These are phyloP conservation scores for Populus alba DNA, from an alignment of 345 rosid species.

Conservation along the genomic window DNA sequence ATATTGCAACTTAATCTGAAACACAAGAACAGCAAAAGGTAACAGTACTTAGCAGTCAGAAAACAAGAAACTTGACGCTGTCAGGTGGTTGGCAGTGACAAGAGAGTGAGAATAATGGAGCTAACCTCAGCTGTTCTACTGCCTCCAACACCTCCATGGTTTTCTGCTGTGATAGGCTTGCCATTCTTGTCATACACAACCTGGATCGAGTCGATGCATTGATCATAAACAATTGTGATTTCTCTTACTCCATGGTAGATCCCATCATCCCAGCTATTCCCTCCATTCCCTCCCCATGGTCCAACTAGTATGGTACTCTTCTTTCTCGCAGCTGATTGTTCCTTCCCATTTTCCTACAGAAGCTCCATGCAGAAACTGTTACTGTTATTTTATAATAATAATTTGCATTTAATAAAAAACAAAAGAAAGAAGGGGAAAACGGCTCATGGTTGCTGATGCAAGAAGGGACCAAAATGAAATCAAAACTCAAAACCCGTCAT, in stretches of 20 bases:
- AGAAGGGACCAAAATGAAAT: too few relatives aligned
- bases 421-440: too few relatives aligned
- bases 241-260: slow-evolving; percentile 58
- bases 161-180: slow-evolving; percentile 47
- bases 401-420: too few relatives aligned
- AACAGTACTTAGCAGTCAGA: not conserved
- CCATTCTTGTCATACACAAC: slow-evolving; percentile 63
- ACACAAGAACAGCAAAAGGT: not conserved
- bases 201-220: slow-evolving; percentile 64
- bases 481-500: too few relatives aligned
- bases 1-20: slow-evolving; percentile 64
- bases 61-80: not conserved
- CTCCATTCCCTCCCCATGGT: slow-evolving; percentile 89
- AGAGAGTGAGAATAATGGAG: not conserved
- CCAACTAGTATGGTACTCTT: slow-evolving; percentile 45
- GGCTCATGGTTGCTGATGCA: too few relatives aligned
- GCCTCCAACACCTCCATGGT: slow-evolving; percentile 77
- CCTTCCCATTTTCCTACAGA: slow-evolving; percentile 13
- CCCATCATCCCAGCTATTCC: slow-evolving; percentile 71
- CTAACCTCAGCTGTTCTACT: slow-evolving; percentile 48
- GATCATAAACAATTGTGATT: slow-evolving; percentile 54
- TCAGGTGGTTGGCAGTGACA: not conserved
- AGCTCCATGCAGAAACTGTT: not conserved
- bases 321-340: slow-evolving; percentile 23
- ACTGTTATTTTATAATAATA: too few relatives aligned